Conservation (phyloP, 495 filamentous ascomycete species). For the Hyaloscypha bicolor region DNA sequence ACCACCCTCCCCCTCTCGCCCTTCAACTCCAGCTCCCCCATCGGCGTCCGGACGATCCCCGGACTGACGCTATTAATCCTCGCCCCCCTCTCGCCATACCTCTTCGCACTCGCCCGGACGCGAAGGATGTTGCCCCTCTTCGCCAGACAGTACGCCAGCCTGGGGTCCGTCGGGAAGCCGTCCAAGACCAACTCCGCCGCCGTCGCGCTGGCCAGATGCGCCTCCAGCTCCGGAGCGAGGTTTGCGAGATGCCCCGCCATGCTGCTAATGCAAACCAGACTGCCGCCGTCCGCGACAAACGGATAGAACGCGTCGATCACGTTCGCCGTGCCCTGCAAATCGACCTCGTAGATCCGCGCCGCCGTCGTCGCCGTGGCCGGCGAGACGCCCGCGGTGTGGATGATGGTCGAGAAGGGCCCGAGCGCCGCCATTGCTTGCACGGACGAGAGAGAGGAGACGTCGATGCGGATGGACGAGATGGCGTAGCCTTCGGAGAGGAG, state of each 20-base stretch:
- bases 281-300: not conserved
- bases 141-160: not conserved
- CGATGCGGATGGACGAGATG: not conserved
- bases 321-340: not conserved
- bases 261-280: not conserved
- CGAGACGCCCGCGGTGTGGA: slow-evolving; percentile 8
- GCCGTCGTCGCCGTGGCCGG: not conserved
- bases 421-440: not conserved
- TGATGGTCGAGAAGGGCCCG: not conserved
- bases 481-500: not conserved
- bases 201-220: not conserved
- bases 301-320: not conserved
- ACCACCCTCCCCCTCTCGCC: not conserved
- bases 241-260: not conserved
- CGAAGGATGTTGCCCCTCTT: not conserved
- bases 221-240: not conserved
- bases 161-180: not conserved
- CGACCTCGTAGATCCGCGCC: not conserved
- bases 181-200: not conserved
- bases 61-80: slow-evolving; percentile 10
- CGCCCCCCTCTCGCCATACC: not conserved
- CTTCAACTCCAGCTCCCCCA: not conserved
- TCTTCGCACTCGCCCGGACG: not conserved
- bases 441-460: not conserved
- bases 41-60: not conserved